Percentiles rank a stretch among this genome's conserved stretches.
Evolutionary conservation across 2,329 filamentous ascomycete species (phyloP).

Genomic region (Thelonectria rubi): DNA sequence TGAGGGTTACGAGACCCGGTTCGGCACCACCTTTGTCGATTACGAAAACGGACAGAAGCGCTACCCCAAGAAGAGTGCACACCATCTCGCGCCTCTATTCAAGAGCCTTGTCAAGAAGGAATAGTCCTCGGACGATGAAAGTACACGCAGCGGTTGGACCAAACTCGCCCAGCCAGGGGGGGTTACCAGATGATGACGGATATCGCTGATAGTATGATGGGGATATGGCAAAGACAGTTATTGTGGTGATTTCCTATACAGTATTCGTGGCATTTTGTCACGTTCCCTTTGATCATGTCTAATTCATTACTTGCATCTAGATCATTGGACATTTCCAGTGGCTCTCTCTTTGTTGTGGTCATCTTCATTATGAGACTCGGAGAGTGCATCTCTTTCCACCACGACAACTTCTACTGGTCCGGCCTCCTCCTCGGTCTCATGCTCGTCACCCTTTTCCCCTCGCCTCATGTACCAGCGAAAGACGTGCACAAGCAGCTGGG

Average conservation of each 20-base stretch:
- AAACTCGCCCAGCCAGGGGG: too few species aligned
- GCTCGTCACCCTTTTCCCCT: constrained; percentile 36
- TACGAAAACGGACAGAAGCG: constrained; percentile 82
- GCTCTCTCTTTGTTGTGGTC: neutral
- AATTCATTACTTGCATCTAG: neutral
- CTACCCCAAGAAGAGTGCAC: constrained; percentile 85
- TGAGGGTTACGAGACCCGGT: constrained; percentile 88
- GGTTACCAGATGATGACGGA: neutral
- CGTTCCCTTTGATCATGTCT: neutral
- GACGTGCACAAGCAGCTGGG: constrained; percentile 56
- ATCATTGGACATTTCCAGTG: neutral
- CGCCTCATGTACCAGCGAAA: constrained; percentile 56
- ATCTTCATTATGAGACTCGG: neutral
- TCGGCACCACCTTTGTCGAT: constrained; percentile 85
- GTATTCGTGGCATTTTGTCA: constrained; percentile 6
- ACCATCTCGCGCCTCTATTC: constrained; percentile 75
- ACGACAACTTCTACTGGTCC: constrained; percentile 5
- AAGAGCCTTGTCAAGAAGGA: constrained; percentile 73
- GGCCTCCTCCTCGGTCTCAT: constrained; percentile 30
- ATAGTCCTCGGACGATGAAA: constrained; percentile 33
- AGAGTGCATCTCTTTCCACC: neutral
- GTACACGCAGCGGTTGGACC: too few species aligned
- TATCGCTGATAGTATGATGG: neutral
- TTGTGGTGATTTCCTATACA: neutral
- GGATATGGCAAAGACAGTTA: neutral